Conservation (phyloP, 768 basidiomycete genomes). For the Termitomyces sp. region DNA sequence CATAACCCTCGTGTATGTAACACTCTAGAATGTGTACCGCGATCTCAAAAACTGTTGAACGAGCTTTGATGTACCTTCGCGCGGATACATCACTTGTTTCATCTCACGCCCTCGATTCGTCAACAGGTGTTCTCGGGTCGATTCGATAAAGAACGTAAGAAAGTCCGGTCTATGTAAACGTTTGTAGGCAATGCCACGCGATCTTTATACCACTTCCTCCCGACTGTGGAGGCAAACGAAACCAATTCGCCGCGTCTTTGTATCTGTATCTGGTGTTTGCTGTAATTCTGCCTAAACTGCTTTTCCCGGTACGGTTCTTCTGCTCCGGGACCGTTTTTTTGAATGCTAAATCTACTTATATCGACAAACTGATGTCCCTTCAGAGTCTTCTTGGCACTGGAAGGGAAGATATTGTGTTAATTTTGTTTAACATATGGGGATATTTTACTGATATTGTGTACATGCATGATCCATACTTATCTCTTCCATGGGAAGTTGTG, state of each 20-base stretch:
- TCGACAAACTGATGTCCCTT: slow-evolving; percentile 34
- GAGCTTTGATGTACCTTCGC: not conserved
- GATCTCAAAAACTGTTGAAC: not conserved
- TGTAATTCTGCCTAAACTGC: slow-evolving; percentile 27
- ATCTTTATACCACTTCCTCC: not conserved
- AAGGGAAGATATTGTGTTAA: slow-evolving; percentile 29
- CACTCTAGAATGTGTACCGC: not conserved
- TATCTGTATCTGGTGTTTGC: too few species aligned
- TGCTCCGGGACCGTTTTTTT: slow-evolving; percentile 56
- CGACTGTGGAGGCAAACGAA: not conserved
- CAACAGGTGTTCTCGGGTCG: not conserved
- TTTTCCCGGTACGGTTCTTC: slow-evolving; percentile 41
- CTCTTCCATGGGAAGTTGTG: not conserved
- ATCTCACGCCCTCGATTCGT: slow-evolving; percentile 10
- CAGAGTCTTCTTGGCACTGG: slow-evolving; percentile 27
- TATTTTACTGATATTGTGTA: slow-evolving; percentile 34
- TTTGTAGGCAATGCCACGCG: not conserved
- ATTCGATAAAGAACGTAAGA: slow-evolving; percentile 6
- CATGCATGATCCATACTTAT: not conserved
- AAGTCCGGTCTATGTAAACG: not conserved
- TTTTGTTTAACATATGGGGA: slow-evolving; percentile 54
- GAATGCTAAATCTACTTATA: slow-evolving; percentile 44
- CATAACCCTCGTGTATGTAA: not conserved
- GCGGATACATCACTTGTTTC: slow-evolving; percentile 13
- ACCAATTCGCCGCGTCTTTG: slow-evolving; percentile 7